These are phyloP conservation scores for Phellinidium pouzarii DNA, from an alignment of 1,284 basidiomycete species.

Conservation along the genomic window DNA sequence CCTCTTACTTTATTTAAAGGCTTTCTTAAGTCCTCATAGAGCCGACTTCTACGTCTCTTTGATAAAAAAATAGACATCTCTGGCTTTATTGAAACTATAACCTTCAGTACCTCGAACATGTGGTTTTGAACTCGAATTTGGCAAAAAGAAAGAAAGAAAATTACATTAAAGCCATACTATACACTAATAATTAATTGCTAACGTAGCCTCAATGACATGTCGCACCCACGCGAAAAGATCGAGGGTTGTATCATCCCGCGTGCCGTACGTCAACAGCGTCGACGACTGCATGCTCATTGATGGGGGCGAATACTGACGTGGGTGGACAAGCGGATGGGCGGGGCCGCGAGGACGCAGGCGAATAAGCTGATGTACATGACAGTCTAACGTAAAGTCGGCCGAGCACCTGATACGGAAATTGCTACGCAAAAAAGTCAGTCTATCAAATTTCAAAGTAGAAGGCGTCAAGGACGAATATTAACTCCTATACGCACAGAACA, in stretches of 20 bases:
- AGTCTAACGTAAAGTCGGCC: constrained; percentile 43
- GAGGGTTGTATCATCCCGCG: constrained; percentile 17
- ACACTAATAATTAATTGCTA: constrained; percentile 1
- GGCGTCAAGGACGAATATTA: constrained; percentile 5
- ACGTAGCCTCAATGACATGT: constrained; percentile 34
- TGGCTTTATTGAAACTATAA: too few relatives aligned
- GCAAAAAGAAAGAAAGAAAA: too few relatives aligned
- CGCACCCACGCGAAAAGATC: constrained; percentile 47
- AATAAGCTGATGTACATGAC: constrained; percentile 48
- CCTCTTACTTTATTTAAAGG: not conserved
- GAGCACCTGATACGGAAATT: constrained; percentile 56
- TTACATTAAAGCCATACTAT: too few relatives aligned
- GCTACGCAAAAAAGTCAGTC: constrained; percentile 31
- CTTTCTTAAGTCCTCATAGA: too few relatives aligned
- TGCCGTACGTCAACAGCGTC: constrained; percentile 23
- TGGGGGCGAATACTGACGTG: constrained; percentile 20
- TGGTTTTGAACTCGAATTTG: too few relatives aligned
- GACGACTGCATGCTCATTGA: constrained; percentile 21
- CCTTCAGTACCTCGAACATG: too few relatives aligned
- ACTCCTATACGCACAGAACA: constrained; percentile 54
- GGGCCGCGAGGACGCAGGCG: constrained; percentile 31
- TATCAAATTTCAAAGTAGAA: not conserved
- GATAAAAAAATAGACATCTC: too few relatives aligned
- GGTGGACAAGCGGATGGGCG: constrained; percentile 22
- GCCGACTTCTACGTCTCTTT: too few relatives aligned